Base-by-base conservation (phyloP, 2,329 filamentous ascomycete species). In the Fusarium lateritium region DNA sequence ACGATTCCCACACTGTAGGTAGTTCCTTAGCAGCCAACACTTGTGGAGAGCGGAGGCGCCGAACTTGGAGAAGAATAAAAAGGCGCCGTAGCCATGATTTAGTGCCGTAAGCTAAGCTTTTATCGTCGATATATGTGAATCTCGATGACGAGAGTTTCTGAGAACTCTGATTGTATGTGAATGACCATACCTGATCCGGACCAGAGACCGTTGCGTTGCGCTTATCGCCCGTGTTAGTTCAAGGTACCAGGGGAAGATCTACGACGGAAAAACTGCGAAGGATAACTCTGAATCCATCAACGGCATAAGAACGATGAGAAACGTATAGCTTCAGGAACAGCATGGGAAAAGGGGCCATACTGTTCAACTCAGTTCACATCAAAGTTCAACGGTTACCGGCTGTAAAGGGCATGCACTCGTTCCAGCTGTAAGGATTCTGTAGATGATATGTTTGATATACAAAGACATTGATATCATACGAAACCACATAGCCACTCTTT, bases 21-120 rank as follows among this genome's bases (percentile, higher is more conserved):
- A 22, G 49, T 26, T 33, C 15, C 22, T 7, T 22, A 42, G 40
- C 24, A 38, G 19, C 40, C 47, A 40, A 26, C 11, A 42, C 28
- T 21, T 14, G 36, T 52, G 39, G 26, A 52, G 38, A 45, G 36
- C 63, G 62, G 67, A 70, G 67, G 67, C 65, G 64, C 65, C 65
- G 64, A 68, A 44, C 54, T 67, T 64, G 22, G 40, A 52, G 57
- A 40, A 44, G 36, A 19, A 19, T 21, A 53, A n/a, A 49, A 44
- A 7, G 26, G n/a, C 34, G 39, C 42, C 44, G 33, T 15, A 11
- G 11, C n/a, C 15, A 38, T 13, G 13, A 46, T 22, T 46, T 15
- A 22, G 38, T 52, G 15, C 13, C n/a, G 24, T 14, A 40, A 24
- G 8, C 49, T 49, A 63, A 34, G 38, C 26, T 46, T 22, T 21